phyloP scores from a whole-genome alignment of 306 rosid species.

The Acmispon strigosus region DNA sequence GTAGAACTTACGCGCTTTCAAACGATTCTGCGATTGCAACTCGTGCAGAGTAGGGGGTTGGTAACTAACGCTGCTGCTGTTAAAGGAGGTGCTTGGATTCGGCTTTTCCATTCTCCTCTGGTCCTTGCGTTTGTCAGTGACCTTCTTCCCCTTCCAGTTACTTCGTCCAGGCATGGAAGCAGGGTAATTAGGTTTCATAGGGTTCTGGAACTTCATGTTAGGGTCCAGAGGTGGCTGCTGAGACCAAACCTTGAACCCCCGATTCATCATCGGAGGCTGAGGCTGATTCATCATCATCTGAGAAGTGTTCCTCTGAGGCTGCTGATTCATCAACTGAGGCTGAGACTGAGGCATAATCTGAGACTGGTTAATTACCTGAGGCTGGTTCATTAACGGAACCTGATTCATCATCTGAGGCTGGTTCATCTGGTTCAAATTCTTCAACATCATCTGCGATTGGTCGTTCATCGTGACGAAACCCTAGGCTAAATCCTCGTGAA shows the following conservation, averaged over 20 bases:
- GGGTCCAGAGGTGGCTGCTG: conserved; percentile 41
- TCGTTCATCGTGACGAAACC: conserved; percentile 41
- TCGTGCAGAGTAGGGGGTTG: conserved; percentile 74
- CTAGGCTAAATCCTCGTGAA: conserved; percentile 9
- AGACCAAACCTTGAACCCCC: conserved; percentile 44
- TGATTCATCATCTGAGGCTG: conserved; percentile 48
- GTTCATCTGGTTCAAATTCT: conserved; percentile 41
- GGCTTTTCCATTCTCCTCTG: conserved; percentile 50
- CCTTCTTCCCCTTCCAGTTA: conserved; percentile 82
- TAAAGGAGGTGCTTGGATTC: background rate
- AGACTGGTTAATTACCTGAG: conserved; percentile 35
- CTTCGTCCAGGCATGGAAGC: conserved; percentile 36
- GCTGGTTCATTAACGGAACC: conserved; percentile 38
- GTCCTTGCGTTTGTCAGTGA: conserved; percentile 57
- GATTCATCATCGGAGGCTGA: conserved; percentile 42
- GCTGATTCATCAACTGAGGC: conserved; percentile 37
- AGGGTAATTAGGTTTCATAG: conserved; percentile 30
- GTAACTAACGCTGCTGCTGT: conserved; percentile 26
- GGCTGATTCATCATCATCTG: conserved; percentile 38
- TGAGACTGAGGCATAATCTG: conserved; percentile 26
- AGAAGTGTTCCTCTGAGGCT: conserved; percentile 28
- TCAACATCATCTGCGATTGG: conserved; percentile 47
- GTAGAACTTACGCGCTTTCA: conserved; percentile 74
- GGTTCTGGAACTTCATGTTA: conserved; percentile 38
- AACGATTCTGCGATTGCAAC: conserved; percentile 84